Percentiles rank a stretch among this genome's conserved stretches.
Conservation (phyloP, 2,329 filamentous ascomycete species). For the Monosporascus sp. region DNA sequence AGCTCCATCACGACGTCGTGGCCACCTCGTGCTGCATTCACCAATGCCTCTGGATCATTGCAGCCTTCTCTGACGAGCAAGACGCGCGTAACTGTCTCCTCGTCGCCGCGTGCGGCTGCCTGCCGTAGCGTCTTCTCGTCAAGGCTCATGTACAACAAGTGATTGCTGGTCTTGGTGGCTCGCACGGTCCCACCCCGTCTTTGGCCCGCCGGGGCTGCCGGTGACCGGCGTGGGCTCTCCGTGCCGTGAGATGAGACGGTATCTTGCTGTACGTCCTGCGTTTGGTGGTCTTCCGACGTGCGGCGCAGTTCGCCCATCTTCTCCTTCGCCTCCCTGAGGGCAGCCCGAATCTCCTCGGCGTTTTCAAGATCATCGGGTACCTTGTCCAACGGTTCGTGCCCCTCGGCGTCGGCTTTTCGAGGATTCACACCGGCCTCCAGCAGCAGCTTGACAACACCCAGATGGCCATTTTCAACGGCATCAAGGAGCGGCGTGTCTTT, state of each 20-base stretch:
- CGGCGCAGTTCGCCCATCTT: constrained; percentile 48
- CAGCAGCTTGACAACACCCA: constrained; percentile 80
- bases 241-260: constrained; percentile 48
- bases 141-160: constrained; percentile 57
- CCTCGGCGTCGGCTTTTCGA: constrained; percentile 83
- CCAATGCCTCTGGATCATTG: constrained; percentile 79
- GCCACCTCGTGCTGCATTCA: constrained; percentile 86
- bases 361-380: constrained; percentile 71
- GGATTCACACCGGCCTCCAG: constrained; percentile 87
- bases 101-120: constrained; percentile 56
- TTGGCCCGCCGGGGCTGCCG: constrained; percentile 38
- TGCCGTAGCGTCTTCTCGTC: constrained; percentile 56
- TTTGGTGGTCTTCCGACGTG: constrained; percentile 54
- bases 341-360: constrained; percentile 69
- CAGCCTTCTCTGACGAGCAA: constrained; percentile 56
- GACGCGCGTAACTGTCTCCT: constrained; percentile 56
- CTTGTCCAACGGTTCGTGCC: constrained; percentile 84
- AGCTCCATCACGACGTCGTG: constrained; percentile 84
- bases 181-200: constrained; percentile 52
- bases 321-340: constrained; percentile 56
- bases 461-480: constrained; percentile 90
- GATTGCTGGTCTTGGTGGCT: constrained; percentile 60
- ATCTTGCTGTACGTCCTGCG: constrained; percentile 39
- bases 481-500: constrained; percentile 93
- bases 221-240: constrained; percentile 55